Conservation (phyloP, 139 green algal genomes). For the Chlorella sorokiniana region DNA sequence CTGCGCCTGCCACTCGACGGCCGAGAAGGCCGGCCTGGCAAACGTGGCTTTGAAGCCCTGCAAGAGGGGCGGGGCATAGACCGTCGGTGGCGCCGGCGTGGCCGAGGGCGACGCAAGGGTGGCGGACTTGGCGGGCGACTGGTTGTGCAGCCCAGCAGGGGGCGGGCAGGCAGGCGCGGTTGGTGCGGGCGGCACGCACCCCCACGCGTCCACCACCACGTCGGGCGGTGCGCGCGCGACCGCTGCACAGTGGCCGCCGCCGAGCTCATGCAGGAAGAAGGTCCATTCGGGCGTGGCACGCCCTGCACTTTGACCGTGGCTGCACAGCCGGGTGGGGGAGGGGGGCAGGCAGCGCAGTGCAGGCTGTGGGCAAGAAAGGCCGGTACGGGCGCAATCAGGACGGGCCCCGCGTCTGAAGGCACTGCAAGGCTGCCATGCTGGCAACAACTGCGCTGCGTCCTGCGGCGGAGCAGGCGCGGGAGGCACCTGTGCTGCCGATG, state of each 20-base stretch:
- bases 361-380: background rate
- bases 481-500: slow-evolving; percentile 29
- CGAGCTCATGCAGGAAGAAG: slow-evolving; percentile 64
- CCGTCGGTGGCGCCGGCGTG: background rate
- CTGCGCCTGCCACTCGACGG: slow-evolving; percentile 18
- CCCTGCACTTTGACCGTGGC: slow-evolving; percentile 37
- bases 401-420: too few species aligned
- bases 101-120: background rate
- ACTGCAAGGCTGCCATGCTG: background rate
- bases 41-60: slow-evolving; percentile 48
- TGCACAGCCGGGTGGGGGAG: background rate
- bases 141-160: background rate
- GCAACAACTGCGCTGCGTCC: slow-evolving; percentile 19
- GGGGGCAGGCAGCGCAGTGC: background rate
- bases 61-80: background rate
- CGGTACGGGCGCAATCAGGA: too few species aligned
- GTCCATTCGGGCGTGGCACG: slow-evolving; percentile 19
- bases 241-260: slow-evolving; percentile 62
- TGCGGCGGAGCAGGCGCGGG: slow-evolving; percentile 36
- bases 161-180: background rate
- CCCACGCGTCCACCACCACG: slow-evolving; percentile 60
- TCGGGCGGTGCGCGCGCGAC: slow-evolving; percentile 61
- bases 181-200: slow-evolving; percentile 31
- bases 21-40: background rate
- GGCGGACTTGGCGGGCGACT: background rate